phyloP scores from a whole-genome alignment of 495 filamentous ascomycete genomes.

The Aspergillus asperescens region DNA sequence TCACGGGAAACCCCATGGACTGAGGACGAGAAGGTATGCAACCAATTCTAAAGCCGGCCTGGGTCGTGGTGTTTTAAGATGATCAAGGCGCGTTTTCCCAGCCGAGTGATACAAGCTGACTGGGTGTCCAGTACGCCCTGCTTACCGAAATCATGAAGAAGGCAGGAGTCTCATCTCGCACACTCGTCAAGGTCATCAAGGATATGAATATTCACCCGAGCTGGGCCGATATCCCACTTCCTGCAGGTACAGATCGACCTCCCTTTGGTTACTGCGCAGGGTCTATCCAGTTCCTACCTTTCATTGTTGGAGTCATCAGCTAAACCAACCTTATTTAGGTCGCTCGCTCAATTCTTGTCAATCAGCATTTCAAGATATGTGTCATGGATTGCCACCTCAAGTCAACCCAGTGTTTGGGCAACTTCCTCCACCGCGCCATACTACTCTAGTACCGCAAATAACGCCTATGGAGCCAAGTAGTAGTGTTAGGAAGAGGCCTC shows the following conservation, averaged over 20 bases:
- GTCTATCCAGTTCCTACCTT: background rate
- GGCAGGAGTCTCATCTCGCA: slow-evolving; percentile 43
- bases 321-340: slow-evolving; percentile 25
- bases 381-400: slow-evolving; percentile 18
- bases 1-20: slow-evolving; percentile 49
- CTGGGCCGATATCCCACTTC: slow-evolving; percentile 56
- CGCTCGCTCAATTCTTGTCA: slow-evolving; percentile 44
- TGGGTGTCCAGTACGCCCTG: slow-evolving; percentile 39
- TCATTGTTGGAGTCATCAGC: slow-evolving; percentile 1
- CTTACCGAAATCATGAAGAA: slow-evolving; percentile 59
- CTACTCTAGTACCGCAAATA: slow-evolving; percentile 20
- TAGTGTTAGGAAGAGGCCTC: slow-evolving; percentile 31
- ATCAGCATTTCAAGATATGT: slow-evolving; percentile 36
- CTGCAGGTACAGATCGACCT: slow-evolving; percentile 37
- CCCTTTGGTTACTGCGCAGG: background rate
- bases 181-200: slow-evolving; percentile 47
- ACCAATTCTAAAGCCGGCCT: background rate
- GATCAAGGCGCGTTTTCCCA: background rate
- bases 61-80: background rate
- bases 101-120: slow-evolving; percentile 11
- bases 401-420: slow-evolving; percentile 22
- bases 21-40: slow-evolving; percentile 56
- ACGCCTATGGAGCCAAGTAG: slow-evolving; percentile 21
- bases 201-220: slow-evolving; percentile 44
- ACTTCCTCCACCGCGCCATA: slow-evolving; percentile 27